Evolutionary conservation across 352 stramenopile genomes (phyloP).

Genomic region (Phytophthora pini): DNA sequence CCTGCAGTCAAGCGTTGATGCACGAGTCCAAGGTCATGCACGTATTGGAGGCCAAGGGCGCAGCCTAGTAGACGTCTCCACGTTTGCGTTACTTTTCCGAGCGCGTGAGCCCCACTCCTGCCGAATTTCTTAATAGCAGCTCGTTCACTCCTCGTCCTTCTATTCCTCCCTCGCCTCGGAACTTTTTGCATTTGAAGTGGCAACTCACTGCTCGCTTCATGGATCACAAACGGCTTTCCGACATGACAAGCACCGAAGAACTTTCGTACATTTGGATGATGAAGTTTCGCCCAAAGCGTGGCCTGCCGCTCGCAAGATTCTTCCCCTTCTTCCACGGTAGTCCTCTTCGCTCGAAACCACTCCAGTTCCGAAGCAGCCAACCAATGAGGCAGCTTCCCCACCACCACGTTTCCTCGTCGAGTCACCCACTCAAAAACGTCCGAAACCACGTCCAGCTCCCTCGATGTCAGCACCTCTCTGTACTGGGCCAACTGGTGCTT

Average conservation of each 20-base stretch:
- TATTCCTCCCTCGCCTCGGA: background rate
- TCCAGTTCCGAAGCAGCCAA: conserved; percentile 19
- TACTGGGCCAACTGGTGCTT: conserved; percentile 26
- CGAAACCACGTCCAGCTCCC: conserved; percentile 22
- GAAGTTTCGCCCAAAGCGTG: conserved; percentile 20
- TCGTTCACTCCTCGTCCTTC: conserved; percentile 8
- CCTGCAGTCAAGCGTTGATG: conserved; percentile 12
- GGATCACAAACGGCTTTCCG: conserved; percentile 22
- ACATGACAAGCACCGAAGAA: conserved; percentile 39
- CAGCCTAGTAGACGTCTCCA: conserved; percentile 19
- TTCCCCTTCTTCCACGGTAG: conserved; percentile 11
- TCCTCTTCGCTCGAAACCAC: conserved; percentile 22
- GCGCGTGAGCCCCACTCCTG: conserved; percentile 2
- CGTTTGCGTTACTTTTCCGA: conserved; percentile 3
- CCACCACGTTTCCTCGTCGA: conserved; percentile 13
- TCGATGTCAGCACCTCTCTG: conserved; percentile 10
- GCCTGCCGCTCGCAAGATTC: conserved; percentile 22
- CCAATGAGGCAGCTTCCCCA: conserved; percentile 22
- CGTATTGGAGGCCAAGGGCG: conserved; percentile 18
- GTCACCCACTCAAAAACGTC: conserved; percentile 23
- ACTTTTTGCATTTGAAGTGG: conserved; percentile 8
- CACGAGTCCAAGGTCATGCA: conserved; percentile 21
- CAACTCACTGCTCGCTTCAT: conserved; percentile 24
- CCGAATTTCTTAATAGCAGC: background rate
- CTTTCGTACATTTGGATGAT: conserved; percentile 37